phyloP scores from a whole-genome alignment of 2,329 filamentous ascomycete species.

The Fusarium sp. region DNA sequence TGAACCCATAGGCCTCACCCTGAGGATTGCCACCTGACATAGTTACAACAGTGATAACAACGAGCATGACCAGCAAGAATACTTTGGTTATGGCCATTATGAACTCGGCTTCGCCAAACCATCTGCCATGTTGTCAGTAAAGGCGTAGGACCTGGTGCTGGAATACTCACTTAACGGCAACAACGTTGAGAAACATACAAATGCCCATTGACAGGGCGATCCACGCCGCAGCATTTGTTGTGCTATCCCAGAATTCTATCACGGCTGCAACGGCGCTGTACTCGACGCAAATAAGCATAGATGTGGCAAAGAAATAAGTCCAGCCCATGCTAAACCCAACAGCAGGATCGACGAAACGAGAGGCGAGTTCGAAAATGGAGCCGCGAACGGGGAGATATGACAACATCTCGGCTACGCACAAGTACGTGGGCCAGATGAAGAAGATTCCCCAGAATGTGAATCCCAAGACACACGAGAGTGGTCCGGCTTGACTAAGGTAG shows the following conservation, averaged over 20 bases:
- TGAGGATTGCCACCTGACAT: conserved; percentile 75
- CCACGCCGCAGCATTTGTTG: conserved; percentile 59
- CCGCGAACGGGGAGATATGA: conserved; percentile 65
- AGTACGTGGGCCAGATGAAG: conserved; percentile 57
- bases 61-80: conserved; percentile 61
- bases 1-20: conserved; percentile 70
- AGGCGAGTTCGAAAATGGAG: conserved; percentile 65
- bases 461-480: conserved; percentile 56
- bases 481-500: conserved; percentile 56
- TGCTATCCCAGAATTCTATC: conserved; percentile 56
- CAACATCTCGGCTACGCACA: conserved; percentile 66
- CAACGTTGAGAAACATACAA: conserved; percentile 59
- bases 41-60: conserved; percentile 72
- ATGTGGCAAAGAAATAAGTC: conserved; percentile 60
- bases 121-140: conserved; percentile 32
- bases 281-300: conserved; percentile 59
- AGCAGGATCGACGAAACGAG: conserved; percentile 65
- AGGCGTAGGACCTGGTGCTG: not conserved
- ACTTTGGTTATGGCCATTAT: conserved; percentile 68
- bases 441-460: conserved; percentile 57
- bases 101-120: conserved; percentile 57
- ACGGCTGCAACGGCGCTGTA: conserved; percentile 57
- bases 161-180: conserved; percentile 53
- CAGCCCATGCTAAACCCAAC: conserved; percentile 62
- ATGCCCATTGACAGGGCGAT: conserved; percentile 59